phyloP scores from a whole-genome alignment of 495 filamentous ascomycete genomes.

The Hyaloscypha hepaticicola region DNA sequence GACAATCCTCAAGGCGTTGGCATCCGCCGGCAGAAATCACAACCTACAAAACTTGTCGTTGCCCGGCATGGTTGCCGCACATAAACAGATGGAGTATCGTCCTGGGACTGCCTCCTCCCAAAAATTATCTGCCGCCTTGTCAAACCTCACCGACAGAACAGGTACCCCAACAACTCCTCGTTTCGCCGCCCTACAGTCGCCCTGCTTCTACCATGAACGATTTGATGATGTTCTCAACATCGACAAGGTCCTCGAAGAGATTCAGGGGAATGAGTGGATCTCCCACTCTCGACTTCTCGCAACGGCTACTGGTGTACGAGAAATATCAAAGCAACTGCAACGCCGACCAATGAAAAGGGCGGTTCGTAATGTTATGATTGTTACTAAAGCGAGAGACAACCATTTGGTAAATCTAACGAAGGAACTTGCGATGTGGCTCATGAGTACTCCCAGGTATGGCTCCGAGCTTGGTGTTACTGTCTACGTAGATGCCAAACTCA shows the following conservation, averaged over 20 bases:
- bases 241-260: slow-evolving; percentile 92
- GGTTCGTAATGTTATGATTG: slow-evolving; percentile 89
- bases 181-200: slow-evolving; percentile 72
- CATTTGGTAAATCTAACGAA: slow-evolving; percentile 80
- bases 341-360: slow-evolving; percentile 83
- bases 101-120: slow-evolving; percentile 49
- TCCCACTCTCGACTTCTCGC: slow-evolving; percentile 91
- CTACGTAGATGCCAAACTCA: slow-evolving; percentile 90
- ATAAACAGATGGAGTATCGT: slow-evolving; percentile 21
- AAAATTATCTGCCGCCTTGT: slow-evolving; percentile 64
- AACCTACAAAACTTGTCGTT: slow-evolving; percentile 53
- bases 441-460: slow-evolving; percentile 80
- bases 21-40: slow-evolving; percentile 64
- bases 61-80: slow-evolving; percentile 46
- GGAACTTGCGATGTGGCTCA: slow-evolving; percentile 80
- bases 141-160: slow-evolving; percentile 51
- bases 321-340: slow-evolving; percentile 92
- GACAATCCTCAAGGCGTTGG: slow-evolving; percentile 85
- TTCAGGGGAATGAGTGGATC: slow-evolving; percentile 82
- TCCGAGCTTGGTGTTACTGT: slow-evolving; percentile 81
- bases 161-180: slow-evolving; percentile 59
- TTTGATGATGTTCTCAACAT: slow-evolving; percentile 97
- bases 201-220: slow-evolving; percentile 95
- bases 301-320: slow-evolving; percentile 89
- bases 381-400: slow-evolving; percentile 95